Base-by-base conservation (phyloP, 2,329 filamentous ascomycete species). In the Chaetomium olivaceum region DNA sequence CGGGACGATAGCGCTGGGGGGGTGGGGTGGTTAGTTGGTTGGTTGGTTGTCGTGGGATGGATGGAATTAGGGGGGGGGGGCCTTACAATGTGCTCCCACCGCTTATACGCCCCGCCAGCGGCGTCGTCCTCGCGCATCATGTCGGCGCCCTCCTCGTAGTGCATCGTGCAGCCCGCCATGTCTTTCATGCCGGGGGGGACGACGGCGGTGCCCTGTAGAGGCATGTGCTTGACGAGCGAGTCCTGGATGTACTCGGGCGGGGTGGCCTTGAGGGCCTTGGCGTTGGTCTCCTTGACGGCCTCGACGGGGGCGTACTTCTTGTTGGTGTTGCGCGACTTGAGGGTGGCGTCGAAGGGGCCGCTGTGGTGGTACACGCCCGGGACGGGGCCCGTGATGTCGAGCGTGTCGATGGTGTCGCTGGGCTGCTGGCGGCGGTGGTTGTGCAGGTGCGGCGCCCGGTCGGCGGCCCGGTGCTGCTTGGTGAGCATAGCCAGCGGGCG, bases 91-190 rank as follows among this genome's bases (percentile, higher is more conserved):
- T 87, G 88, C 4, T 89, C 85, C 81, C 87, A 94, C 56, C 91
- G 85, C 79, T 87, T 90, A 74, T 95, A 97, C 16, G 90, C 83
- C n/a, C 89, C 91, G 19, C 91, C 91, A 0, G 79, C 75, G 3
- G 86, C 85, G 67, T 90, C 86, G 0, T 80, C 78, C 72, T 94
- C 91, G 58, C 89, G 83, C 89, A 93, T 93, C 75, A 97, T 81
- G 73, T 97, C 92, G 2, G 89, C 84, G n/a, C 93, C 93, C 73
- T 97, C 93, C 72, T 92, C 82, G 73, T 97, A 97, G 31, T 88
- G 70, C 81, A 96, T 91, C 12, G 84, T 80, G 61, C 87, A 83
- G 2, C 93, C 93, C 63, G 86, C 82, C 21, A 84, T 78, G 74
- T 96, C 93, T 1, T 78, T 78, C 71, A 84, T 78, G 25, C 93